Percentiles rank a stretch among this genome's conserved stretches.
Evolutionary conservation across 2,329 filamentous ascomycete species (phyloP).

Genomic region (Alternaria dauci): DNA sequence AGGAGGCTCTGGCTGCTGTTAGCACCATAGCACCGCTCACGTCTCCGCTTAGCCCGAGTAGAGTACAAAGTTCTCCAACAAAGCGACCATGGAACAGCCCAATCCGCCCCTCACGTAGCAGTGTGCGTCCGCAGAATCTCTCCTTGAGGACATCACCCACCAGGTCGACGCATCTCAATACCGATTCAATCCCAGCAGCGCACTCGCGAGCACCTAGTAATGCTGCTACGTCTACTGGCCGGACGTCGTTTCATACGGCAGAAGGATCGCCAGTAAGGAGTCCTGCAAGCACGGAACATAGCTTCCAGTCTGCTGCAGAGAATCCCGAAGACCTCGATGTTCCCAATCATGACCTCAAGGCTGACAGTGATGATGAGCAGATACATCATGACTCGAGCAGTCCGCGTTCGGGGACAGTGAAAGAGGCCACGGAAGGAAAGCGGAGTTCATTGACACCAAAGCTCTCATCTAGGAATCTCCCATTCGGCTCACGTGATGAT

Average conservation of each 20-base stretch:
- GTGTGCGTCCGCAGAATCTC: constrained; percentile 16
- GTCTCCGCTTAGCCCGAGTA: constrained; percentile 20
- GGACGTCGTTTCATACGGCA: constrained; percentile 31
- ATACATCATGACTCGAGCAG: background rate
- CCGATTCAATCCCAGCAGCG: background rate
- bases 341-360: constrained; percentile 16
- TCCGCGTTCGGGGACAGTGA: background rate
- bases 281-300: constrained; percentile 26
- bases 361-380: constrained; percentile 29
- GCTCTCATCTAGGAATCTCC: constrained; percentile 30
- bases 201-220: constrained; percentile 28
- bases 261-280: constrained; percentile 43
- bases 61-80: constrained; percentile 21
- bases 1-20: constrained; percentile 35
- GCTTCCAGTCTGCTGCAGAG: constrained; percentile 32
- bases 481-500: background rate
- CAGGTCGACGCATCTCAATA: constrained; percentile 10
- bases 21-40: constrained; percentile 25
- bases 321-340: constrained; percentile 12
- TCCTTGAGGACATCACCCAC: constrained; percentile 31
- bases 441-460: constrained; percentile 22
- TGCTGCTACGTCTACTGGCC: constrained; percentile 30
- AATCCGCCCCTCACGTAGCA: constrained; percentile 19
- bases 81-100: constrained; percentile 34
- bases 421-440: constrained; percentile 3